phyloP scores from a whole-genome alignment of 2,329 filamentous ascomycete species.

The Penicillium psychrosexuale region DNA sequence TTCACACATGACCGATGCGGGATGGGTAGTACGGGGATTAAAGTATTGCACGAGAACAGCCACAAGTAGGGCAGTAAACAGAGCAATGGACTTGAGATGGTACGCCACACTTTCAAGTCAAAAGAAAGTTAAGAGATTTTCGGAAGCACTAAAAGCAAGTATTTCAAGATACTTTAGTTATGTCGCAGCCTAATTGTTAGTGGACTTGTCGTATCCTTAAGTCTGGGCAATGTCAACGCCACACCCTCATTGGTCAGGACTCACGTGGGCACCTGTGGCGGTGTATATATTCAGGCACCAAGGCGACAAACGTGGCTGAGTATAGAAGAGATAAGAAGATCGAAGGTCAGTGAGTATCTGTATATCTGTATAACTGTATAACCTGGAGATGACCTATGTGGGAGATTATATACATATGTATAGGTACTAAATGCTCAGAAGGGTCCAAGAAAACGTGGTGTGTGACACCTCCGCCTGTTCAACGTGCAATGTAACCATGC shows the following conservation, averaged over 20 bases:
- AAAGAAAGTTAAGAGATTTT: not conserved
- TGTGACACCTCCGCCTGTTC: constrained; percentile 21
- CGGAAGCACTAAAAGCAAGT: not conserved
- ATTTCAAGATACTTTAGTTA: constrained; percentile 16
- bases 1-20: constrained; percentile 25
- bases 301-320: not conserved
- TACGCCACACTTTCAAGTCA: constrained; percentile 13
- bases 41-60: constrained; percentile 17
- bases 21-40: constrained; percentile 8
- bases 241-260: constrained; percentile 15
- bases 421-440: not conserved
- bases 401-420: not conserved
- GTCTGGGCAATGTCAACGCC: constrained; percentile 17
- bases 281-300: not conserved
- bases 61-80: constrained; percentile 14
- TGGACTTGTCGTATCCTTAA: constrained; percentile 19
- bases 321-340: not conserved
- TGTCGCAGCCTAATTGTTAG: constrained; percentile 29
- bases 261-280: constrained; percentile 14
- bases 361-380: not conserved
- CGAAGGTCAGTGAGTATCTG: not conserved
- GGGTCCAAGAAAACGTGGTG: not conserved
- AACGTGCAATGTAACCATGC: constrained; percentile 4
- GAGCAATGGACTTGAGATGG: constrained; percentile 6
- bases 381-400: not conserved